Base-by-base conservation (phyloP, 2,329 filamentous ascomycete species). In the Furcasterigmium furcatum region DNA sequence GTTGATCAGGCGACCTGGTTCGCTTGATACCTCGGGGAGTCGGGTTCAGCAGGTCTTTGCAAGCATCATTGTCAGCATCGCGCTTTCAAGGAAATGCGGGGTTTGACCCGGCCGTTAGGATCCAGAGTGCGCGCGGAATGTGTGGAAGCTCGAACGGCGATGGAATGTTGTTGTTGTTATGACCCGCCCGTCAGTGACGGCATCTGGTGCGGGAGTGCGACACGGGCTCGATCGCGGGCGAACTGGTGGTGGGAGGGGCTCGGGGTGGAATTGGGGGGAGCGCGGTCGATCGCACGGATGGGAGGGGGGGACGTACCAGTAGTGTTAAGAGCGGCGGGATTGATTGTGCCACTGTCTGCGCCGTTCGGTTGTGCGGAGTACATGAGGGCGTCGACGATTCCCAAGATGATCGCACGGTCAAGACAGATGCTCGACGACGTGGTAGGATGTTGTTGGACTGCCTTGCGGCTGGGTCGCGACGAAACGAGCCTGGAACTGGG, bases 281-380 rank as follows among this genome's bases (percentile, higher is more conserved):
- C 20, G 20, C 6, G 14, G 32, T n/a, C 32, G 32, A n/a, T n/a
- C 32, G 32, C n/a, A n/a, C 8, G 32, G 53, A 52, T 46, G 55
- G 53, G 52, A 55, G 56, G 56, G 41, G 51, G 55, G 54, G 40
- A 76, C 73, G 68, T 84, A 92, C 87, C 82, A 74, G 84, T 74
- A 65, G 84, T 85, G 73, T 87, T 90, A 73, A 95, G 79, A 54
- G 87, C 88, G 62, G 88, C 88, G 66, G 90, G 90, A 77, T 95
- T 89, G 77, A 95, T 94, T 64, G 90, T 95, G 65, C 87, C 88
- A 75, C 86, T 86, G 66, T 88, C 86, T 79, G 87, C 86, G 70
- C 82, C 82, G 76, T 85, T 85, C 68, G 84, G 78, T 68, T 80
- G 76, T 67, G 77, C 73, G 65, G 79, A 75, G 74, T 78, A 79